Conservation (phyloP, 176 grass and related monocot genomes). For the Bonia amplexicaulis region DNA sequence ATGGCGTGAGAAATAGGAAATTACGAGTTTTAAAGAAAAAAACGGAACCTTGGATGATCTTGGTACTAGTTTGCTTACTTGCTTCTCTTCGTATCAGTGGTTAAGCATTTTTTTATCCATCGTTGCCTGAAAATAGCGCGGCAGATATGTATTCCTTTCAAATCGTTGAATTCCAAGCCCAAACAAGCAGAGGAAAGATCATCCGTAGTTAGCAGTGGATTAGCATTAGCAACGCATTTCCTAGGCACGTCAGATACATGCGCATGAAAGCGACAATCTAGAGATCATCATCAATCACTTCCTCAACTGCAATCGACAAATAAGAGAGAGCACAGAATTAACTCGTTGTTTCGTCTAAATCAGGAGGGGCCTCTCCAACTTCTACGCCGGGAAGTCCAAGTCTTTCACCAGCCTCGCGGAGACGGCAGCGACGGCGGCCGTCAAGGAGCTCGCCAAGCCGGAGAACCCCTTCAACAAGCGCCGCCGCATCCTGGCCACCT, state of each 20-base stretch:
- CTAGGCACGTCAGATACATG: background rate
- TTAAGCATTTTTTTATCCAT: background rate
- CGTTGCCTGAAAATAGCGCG: background rate
- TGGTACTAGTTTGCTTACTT: background rate
- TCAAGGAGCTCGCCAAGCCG: constrained; percentile 64
- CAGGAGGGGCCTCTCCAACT: constrained; percentile 76
- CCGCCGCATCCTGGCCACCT: constrained; percentile 55
- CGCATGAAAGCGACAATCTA: background rate
- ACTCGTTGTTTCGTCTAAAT: background rate
- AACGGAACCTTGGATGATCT: background rate
- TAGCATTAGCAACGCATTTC: background rate
- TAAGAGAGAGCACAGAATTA: background rate
- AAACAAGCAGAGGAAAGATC: background rate
- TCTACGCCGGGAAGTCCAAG: constrained; percentile 79
- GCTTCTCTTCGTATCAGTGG: background rate
- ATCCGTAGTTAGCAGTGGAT: background rate
- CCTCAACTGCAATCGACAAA: background rate
- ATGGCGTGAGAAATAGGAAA: background rate
- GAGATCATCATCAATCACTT: background rate
- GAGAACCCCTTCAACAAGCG: constrained; percentile 93
- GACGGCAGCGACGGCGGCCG: constrained; percentile 28
- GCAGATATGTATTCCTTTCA: background rate
- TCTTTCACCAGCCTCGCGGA: constrained; percentile 71
- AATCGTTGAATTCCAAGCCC: background rate
- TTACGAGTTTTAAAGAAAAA: background rate